Base-by-base conservation (phyloP, 1,139 yeast genomes). In the Yamadazyma blattariae region DNA sequence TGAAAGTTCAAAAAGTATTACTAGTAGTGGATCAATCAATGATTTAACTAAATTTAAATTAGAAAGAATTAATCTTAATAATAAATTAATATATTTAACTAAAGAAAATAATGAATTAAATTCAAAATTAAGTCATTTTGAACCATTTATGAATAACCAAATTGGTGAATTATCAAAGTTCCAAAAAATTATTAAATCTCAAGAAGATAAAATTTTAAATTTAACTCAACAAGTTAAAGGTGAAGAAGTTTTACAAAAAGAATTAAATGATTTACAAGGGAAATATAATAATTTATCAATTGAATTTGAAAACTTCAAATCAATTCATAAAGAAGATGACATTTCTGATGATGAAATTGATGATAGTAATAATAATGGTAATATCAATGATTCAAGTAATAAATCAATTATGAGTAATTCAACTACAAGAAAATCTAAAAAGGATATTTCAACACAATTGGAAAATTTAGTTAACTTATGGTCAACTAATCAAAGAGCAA, bases 141-240 rank as follows among this genome's bases (percentile, higher is more conserved):
- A 79, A 47, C 73, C 79, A 3, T 63, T 79, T 35, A 71, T 82
- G 64, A 65, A 74, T 37, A 66, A 74, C 30, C 81, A 79, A 46
- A 63, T 82, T 38, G 60, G 74, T 3, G 77, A 78, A 38, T 61
- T 81, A 30, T 62, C 71, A 7, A 67, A 67, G 22, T 59, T 83
- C 51, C 83, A 81, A 51, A 62, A 65, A 27, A 54, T 83, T 18
- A 69, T 83, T 27, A 68, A 74, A 46, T 57, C 61, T 5, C 89
- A 82, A 57, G 76, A 74, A 40, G 63, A 57, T 7, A 64, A 67
- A 44, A 68, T 81, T 27, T 55, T 56, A 4, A 50, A 54, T 7
- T 63, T 77, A 43, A 56, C 68, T n/a, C 45, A 51, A 3, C 69
- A 67, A 41, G 61, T 78, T 2, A 61, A 59, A 36, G 71, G 67